These are phyloP conservation scores for Breynia disticha DNA, from an alignment of 441 rosid species.

Conservation along the genomic window DNA sequence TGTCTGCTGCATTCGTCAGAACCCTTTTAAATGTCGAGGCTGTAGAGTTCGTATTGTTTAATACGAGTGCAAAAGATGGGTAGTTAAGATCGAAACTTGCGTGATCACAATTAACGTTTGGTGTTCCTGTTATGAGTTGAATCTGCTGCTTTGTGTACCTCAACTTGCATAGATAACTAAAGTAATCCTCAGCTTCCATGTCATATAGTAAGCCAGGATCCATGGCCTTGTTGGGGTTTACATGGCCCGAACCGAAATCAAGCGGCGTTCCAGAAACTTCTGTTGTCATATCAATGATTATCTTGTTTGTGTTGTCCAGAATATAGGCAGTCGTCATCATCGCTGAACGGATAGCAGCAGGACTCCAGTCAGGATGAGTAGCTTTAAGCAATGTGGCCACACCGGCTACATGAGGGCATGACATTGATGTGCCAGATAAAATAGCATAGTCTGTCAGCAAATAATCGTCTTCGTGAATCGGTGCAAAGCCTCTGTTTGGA, in stretches of 20 bases:
- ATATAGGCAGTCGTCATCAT: constrained; percentile 34
- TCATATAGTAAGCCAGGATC: constrained; percentile 48
- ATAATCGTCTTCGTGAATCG: constrained; percentile 17
- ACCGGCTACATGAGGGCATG: constrained; percentile 32
- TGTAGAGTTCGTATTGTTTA: constrained; percentile 35
- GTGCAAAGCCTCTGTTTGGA: constrained; percentile 23
- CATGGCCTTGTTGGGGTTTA: constrained; percentile 33
- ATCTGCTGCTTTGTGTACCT: constrained; percentile 33
- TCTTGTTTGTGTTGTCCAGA: constrained; percentile 15
- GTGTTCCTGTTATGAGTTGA: constrained; percentile 18
- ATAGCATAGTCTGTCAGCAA: constrained; percentile 25
- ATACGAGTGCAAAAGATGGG: constrained; percentile 36
- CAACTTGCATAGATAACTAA: constrained; percentile 34
- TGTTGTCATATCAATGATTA: constrained; percentile 23
- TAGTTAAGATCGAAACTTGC: constrained; percentile 38
- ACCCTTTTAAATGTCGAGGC: constrained; percentile 31
- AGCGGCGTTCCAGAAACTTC: constrained; percentile 31
- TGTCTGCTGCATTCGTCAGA: constrained; percentile 28
- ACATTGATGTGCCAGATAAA: constrained; percentile 34
- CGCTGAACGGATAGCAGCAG: constrained; percentile 34
- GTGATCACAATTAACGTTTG: constrained; percentile 22
- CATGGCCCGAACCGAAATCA: constrained; percentile 40
- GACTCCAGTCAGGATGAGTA: constrained; percentile 28
- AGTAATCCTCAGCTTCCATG: constrained; percentile 24
- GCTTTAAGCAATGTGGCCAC: constrained; percentile 30